Percentiles rank a stretch among this genome's conserved stretches.
Evolutionary conservation across 2,329 filamentous ascomycete species (phyloP).

Genomic region (Aspergillus tamarii): DNA sequence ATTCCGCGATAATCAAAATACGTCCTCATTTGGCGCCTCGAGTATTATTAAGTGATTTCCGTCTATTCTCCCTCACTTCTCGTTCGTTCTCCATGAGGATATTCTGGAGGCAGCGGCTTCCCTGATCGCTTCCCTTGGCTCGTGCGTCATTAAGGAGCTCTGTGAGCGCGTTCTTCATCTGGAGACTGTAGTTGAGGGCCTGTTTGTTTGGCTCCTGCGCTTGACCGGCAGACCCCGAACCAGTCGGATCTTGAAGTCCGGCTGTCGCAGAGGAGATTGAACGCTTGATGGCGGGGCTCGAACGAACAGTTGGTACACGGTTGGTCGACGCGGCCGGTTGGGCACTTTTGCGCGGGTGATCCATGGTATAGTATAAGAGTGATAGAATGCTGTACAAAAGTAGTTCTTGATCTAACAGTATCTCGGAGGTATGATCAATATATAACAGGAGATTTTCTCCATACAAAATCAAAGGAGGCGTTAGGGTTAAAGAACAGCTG

Average conservation of each 20-base stretch:
- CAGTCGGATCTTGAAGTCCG: background rate
- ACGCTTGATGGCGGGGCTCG: conserved; percentile 13
- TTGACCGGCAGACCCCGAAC: background rate
- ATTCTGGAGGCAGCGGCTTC: conserved; percentile 63
- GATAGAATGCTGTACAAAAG: background rate
- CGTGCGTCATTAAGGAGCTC: conserved; percentile 64
- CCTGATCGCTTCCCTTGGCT: conserved; percentile 55
- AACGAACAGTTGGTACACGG: conserved; percentile 17
- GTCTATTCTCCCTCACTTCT: conserved; percentile 45
- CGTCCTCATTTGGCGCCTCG: background rate
- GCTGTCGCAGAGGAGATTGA: conserved; percentile 16
- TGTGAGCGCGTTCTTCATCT: conserved; percentile 61
- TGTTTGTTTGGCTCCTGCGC: background rate
- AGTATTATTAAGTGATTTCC: conserved; percentile 13
- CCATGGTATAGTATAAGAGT: background rate
- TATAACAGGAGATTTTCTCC: background rate
- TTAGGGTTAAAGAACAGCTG: background rate
- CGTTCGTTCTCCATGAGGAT: conserved; percentile 64
- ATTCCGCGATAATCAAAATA: background rate
- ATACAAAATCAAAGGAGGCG: background rate
- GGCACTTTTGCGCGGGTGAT: background rate
- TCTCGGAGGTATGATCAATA: background rate
- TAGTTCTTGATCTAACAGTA: background rate
- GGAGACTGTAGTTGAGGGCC: conserved; percentile 19
- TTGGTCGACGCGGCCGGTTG: conserved; percentile 19